Base-by-base conservation (phyloP, 108 stramenopile species). In the Pseudonitzschia pungens region DNA sequence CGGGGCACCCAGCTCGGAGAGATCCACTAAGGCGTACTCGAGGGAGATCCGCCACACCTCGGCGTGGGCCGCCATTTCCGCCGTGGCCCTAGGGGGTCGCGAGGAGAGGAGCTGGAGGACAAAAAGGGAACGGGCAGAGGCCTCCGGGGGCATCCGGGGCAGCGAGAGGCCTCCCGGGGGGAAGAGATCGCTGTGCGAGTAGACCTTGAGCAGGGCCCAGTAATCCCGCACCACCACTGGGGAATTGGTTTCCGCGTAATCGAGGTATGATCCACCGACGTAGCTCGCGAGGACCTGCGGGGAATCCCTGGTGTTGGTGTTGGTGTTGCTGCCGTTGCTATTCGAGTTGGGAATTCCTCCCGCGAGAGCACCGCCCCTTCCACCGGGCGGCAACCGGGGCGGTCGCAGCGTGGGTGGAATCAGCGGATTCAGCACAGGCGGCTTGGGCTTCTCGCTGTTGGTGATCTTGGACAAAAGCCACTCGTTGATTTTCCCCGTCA, bases 21-120 rank as follows among this genome's bases (percentile, higher is more conserved):
- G 71, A 70, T 89, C 89, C 26, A 76, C 32, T 21, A 92, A 64
- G 10, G 86, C 83, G 44, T 79, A 78, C 69, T 93, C 89, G 72
- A 93, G 86, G 21, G 87, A 86, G 2, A 81, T 55, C 50, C 84
- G 76, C 86, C 87, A 93, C 0, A 93, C 81, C 76, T 93, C 84
- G 1, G 80, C 83, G 53, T 75, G 63, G 26, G 85, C 86, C 21
- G 88, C 85, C 59, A 83, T 78, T 31, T 68, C 72, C 2, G 72
- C 63, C 21, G 74, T 87, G 11, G 89, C 88, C 65, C 78, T 45
- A 12, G 83, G 75, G 66, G 89, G 88, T 45, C 88, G 75, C 6
- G 86, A 75, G 2, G 85, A 89, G 33, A 93, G 79, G 20, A 93
- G 55, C 72, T 93, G 87, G 9, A 93, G 53, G 20, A 90, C 85